Evolutionary conservation across 306 rosid species (phyloP).

Genomic region (Chamaecrista fasciculata): DNA sequence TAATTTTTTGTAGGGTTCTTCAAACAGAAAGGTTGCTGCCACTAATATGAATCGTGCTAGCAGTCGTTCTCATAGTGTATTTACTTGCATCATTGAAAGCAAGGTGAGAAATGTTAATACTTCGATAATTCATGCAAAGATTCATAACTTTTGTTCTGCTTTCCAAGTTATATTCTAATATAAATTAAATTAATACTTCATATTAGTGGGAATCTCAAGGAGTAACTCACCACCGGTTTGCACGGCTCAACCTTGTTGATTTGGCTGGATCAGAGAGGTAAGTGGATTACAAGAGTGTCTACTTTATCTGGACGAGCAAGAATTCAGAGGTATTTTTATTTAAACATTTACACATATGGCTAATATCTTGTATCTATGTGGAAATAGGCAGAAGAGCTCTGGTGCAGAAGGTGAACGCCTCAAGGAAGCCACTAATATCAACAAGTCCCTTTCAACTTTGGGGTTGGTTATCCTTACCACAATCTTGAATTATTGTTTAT

Average conservation of each 20-base stretch:
- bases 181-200: constrained; percentile 20
- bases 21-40: constrained; percentile 94
- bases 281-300: constrained; percentile 11
- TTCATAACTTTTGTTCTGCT: constrained; percentile 8
- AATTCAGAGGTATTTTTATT: background rate
- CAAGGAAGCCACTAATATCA: constrained; percentile 96
- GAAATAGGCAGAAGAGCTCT: constrained; percentile 93
- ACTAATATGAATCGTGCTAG: constrained; percentile 98
- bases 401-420: constrained; percentile 99
- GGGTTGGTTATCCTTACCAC: constrained; percentile 54
- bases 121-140: constrained; percentile 10
- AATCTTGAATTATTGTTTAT: constrained; percentile 17
- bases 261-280: constrained; percentile 99
- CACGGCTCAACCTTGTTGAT: constrained; percentile 96
- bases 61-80: constrained; percentile 97
- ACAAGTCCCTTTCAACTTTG: constrained; percentile 95
- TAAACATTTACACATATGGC: background rate
- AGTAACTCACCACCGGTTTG: constrained; percentile 85
- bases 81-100: constrained; percentile 93
- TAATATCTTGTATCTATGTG: constrained; percentile 16
- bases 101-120: constrained; percentile 50
- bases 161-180: constrained; percentile 21
- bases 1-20: constrained; percentile 65
- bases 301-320: constrained; percentile 8
- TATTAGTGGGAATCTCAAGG: constrained; percentile 98